Evolutionary conservation across 2,329 filamentous ascomycete species (phyloP).

Genomic region (Ophiostoma australiae): DNA sequence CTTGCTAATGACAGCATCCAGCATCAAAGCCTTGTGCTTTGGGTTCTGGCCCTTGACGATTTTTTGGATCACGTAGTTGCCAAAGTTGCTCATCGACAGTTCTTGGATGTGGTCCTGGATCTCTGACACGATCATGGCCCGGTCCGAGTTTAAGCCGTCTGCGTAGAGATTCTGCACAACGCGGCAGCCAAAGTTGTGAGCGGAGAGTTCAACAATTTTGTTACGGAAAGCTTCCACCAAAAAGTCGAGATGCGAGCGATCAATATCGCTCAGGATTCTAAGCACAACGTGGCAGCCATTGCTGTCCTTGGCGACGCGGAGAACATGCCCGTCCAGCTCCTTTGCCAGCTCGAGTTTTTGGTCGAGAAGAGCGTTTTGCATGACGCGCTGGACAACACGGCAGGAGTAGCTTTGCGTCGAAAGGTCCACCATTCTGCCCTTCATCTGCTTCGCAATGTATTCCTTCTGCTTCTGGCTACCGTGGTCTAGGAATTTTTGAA

Average conservation of each 20-base stretch:
- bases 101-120: constrained; percentile 65
- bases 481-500: constrained; percentile 96
- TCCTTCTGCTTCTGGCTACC: constrained; percentile 92
- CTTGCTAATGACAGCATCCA: constrained; percentile 65
- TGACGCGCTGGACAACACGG: constrained; percentile 91
- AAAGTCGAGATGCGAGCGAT: constrained; percentile 73
- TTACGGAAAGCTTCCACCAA: constrained; percentile 76
- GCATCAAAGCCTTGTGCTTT: constrained; percentile 67
- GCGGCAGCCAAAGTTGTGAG: constrained; percentile 81
- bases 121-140: constrained; percentile 68
- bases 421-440: constrained; percentile 71
- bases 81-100: constrained; percentile 81
- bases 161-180: constrained; percentile 92
- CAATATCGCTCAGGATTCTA: constrained; percentile 79
- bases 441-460: constrained; percentile 79
- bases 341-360: constrained; percentile 58
- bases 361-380: constrained; percentile 86
- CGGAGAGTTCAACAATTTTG: constrained; percentile 67
- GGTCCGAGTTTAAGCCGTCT: constrained; percentile 67
- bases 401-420: constrained; percentile 91
- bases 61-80: constrained; percentile 95
- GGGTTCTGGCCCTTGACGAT: constrained; percentile 73
- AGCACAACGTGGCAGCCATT: constrained; percentile 97
- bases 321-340: constrained; percentile 72
- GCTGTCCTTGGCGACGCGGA: constrained; percentile 75